Evolutionary conservation across 768 basidiomycete genomes (phyloP), one percentile per base, ranked within the genome.

Genomic region (Hericium coralloides): DNA sequence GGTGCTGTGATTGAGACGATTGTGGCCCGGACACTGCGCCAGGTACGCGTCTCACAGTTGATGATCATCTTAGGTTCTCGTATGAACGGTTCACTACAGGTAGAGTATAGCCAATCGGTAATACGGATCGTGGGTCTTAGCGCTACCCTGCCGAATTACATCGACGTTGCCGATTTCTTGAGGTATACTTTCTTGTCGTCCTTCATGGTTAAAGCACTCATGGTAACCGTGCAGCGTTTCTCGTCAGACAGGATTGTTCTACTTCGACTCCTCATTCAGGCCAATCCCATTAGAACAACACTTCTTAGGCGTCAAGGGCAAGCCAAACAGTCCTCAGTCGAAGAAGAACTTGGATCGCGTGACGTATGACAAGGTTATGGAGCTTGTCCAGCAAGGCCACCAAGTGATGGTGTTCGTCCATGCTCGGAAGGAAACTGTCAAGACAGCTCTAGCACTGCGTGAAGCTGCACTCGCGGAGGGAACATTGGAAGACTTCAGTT

Each of bases 331-430:
- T 62, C 63, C 71, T 1, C 77, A 76, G 22, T 85, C 85, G n/a
- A 84, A 83, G 62, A 88, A 82, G 65, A 95, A 95, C 64, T 77
- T 98, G 53, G 97, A 99, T 69, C 74, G 75, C 23, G 92, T 92
- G 23, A 85, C 90, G 1, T 98, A 88, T 63, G 79, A 95, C 63
- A 98, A 95, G 72, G 93, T 98, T 18, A 80, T 87, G 3, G 87
- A 89, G 37, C 76, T 98, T 6, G 90, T 98, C 26, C 77, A 73
- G n/a, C 81, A 85, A 63, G 97, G 95, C 2, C 97, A 99, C 72
- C 97, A 98, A 69, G 93, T 97, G 59, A 98, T 99, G 95, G 95
- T 99, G 0, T 99, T 99, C 65, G 97, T 99, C 9, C 97, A 99
- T 69, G 92, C 97, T 14, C 81, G 97, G 31, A 98, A 97, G 73